phyloP scores from a whole-genome alignment of 2,329 filamentous ascomycete species.

The Zasmidium citrigriseum region DNA sequence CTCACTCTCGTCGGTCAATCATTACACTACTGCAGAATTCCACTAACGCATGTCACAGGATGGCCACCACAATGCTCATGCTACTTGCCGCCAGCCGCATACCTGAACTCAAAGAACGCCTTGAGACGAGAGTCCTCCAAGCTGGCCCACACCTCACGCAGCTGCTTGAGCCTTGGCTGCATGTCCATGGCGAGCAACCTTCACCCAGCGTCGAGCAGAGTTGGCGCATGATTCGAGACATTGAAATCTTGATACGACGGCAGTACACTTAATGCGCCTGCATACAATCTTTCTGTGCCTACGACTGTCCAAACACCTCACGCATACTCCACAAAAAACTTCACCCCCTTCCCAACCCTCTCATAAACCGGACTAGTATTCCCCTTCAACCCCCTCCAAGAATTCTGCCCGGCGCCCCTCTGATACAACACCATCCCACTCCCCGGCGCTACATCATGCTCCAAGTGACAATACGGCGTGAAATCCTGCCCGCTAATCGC shows the following conservation, averaged over 20 bases:
- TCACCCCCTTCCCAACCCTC: constrained; percentile 23
- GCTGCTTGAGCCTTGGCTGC: background rate
- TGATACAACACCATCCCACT: constrained; percentile 18
- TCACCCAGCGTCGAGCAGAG: background rate
- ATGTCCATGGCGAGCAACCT: background rate
- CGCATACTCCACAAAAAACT: constrained; percentile 24
- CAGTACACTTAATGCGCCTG: background rate
- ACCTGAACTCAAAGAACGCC: background rate
- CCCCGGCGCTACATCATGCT: constrained; percentile 12
- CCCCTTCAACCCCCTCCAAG: constrained; percentile 21
- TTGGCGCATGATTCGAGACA: background rate
- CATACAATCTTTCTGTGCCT: background rate
- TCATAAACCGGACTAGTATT: constrained; percentile 22
- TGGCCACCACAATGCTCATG: background rate
- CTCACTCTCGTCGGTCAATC: constrained; percentile 7
- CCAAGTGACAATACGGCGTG: constrained; percentile 28
- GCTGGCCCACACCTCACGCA: background rate
- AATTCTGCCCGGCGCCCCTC: constrained; percentile 24
- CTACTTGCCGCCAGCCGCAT: background rate
- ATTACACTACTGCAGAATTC: no score
- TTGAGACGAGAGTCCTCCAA: background rate
- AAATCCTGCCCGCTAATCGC: constrained; percentile 22
- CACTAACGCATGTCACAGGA: no score
- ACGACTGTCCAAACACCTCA: no score
- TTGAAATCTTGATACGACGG: background rate